Evolutionary conservation across 345 rosid genomes (phyloP), one percentile per base, ranked within the genome.

Genomic region (Atalantia buxifolia): DNA sequence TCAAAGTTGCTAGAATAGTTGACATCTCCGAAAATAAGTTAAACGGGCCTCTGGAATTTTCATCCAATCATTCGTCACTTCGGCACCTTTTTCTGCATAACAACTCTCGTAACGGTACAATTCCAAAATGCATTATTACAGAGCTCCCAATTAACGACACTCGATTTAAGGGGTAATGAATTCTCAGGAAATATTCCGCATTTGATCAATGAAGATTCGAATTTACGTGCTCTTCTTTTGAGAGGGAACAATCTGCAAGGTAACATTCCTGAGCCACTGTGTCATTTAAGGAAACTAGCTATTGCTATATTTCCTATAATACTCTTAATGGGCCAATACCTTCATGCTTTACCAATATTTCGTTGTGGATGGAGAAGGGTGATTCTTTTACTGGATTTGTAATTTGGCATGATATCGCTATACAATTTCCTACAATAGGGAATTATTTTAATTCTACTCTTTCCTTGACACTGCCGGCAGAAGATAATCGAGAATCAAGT

Each of bases 271-370:
- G 16, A 42, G 4, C 57, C 7, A 25, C 28, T 69, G 28, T 45
- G 57, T 69, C 35, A 40, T 25, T 16, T 18, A 42, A 14, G 10
- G 3, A 25, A 30, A 9, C 8, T 63, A 4, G 0, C 12, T 45
- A 48, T 75, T 61, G 27, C 9, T 71, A 64, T 75, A 28, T 75
- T 30, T 75, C 78, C 2, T 55, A 24, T n/a, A 75, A 75, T 27
- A 48, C 2, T 7, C 31, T 75, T 27, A 5, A 19, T 0, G 48
- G 70, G 25, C 3, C 61, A 19, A 45, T 75, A 64, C 71, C 71
- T 63, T 45, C 70, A 22, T 45, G 78, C 38, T 63, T 74, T 14
- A 21, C 19, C 6, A 62, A 74, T 28, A 7, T 31, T 9, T 27
- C 16, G 1, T 4, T 0, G 50, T 45, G 50, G 50, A 45, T 13